Percentiles rank a stretch among this genome's conserved stretches.
These are phyloP conservation scores for Chloris gayana DNA, from an alignment of 176 grass and related monocot species.

Conservation along the genomic window DNA sequence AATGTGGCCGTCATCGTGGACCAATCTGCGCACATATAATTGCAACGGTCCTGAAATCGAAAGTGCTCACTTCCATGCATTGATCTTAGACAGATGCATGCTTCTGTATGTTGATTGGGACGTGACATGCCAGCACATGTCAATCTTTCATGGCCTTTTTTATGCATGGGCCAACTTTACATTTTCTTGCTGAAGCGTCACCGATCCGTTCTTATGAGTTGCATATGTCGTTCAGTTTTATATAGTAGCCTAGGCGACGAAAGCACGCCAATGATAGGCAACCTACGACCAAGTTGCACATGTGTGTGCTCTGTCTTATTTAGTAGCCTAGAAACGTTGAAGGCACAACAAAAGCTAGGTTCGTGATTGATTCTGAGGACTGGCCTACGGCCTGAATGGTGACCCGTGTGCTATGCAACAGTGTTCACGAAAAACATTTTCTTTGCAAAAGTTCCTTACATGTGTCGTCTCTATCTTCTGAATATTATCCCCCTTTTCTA, in stretches of 20 bases:
- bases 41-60: neutral
- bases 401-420: neutral
- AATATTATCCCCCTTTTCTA: no score
- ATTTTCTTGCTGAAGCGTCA: neutral
- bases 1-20: neutral
- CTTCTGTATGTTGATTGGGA: neutral
- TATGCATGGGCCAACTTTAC: neutral
- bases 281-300: neutral
- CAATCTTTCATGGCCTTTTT: neutral
- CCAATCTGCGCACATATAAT: neutral
- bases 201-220: neutral
- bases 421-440: neutral
- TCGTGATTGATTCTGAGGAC: neutral
- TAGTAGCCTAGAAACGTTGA: neutral
- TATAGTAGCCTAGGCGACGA: neutral
- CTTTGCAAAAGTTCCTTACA: neutral
- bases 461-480: no score
- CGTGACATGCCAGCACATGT: neutral
- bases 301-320: neutral
- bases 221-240: neutral
- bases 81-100: neutral
- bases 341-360: neutral
- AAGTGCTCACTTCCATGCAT: neutral
- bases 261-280: neutral
- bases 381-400: neutral